Percentiles rank a stretch among this genome's conserved stretches.
Conservation (phyloP, 2,329 filamentous ascomycete genomes). For the Sarocladium kiliense region DNA sequence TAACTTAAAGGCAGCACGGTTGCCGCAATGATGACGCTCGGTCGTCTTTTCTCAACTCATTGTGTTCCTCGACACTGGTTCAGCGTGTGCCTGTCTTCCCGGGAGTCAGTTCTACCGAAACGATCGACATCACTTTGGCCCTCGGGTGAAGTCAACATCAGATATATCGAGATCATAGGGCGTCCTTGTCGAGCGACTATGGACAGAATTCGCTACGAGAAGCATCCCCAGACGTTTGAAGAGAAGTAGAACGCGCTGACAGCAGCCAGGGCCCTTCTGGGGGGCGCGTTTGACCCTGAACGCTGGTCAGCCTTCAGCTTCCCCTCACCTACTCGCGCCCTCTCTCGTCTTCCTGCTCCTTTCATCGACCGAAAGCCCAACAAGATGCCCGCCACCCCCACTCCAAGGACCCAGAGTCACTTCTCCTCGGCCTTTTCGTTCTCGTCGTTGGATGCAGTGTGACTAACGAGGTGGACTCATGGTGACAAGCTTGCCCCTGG, state of each 20-base stretch:
- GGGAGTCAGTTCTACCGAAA: too few relatives aligned
- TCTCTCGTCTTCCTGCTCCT: neutral
- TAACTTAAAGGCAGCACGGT: neutral
- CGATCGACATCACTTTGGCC: too few relatives aligned
- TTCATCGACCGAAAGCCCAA: neutral
- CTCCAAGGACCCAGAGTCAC: neutral
- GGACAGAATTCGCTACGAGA: too few relatives aligned
- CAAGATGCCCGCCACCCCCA: neutral
- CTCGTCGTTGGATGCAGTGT: neutral
- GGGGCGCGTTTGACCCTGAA: constrained; percentile 3
- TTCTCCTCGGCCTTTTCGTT: neutral
- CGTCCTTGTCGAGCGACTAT: too few relatives aligned
- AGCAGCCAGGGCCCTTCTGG: neutral
- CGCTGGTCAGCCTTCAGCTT: neutral
- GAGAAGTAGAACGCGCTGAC: too few relatives aligned
- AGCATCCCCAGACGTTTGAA: too few relatives aligned
- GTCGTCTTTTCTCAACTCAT: neutral
- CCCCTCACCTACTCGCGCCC: neutral
- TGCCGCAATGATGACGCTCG: neutral
- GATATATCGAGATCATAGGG: too few relatives aligned
- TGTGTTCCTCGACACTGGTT: too few relatives aligned
- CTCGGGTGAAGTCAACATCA: too few relatives aligned
- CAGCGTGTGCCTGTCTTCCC: too few relatives aligned
- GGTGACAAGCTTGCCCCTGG: neutral
- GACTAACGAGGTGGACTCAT: neutral